Percentiles rank a stretch among this genome's conserved stretches.
Evolutionary conservation across 2,329 filamentous ascomycete genomes (phyloP).

Genomic region (Talaromyces sp.): DNA sequence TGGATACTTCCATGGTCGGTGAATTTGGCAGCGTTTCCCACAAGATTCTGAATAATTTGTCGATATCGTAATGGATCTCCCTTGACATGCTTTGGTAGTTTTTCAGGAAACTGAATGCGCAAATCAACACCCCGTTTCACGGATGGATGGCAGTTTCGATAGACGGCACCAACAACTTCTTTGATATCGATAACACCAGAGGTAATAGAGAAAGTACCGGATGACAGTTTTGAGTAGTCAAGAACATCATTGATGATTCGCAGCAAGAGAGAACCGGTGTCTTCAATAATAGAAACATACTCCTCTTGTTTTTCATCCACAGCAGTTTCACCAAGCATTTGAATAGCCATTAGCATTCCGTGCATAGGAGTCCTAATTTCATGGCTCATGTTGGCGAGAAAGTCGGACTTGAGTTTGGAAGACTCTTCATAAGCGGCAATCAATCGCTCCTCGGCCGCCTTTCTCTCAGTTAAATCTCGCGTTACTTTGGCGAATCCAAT

Average conservation of each 20-base stretch:
- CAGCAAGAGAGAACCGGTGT: slow-evolving; percentile 54
- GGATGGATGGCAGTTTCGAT: slow-evolving; percentile 46
- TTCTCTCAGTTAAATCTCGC: slow-evolving; percentile 53
- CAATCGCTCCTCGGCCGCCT: slow-evolving; percentile 50
- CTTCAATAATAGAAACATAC: slow-evolving; percentile 53
- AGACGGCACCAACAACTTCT: slow-evolving; percentile 43
- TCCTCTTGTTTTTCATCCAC: slow-evolving; percentile 53
- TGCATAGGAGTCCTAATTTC: slow-evolving; percentile 63
- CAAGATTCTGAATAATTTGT: slow-evolving; percentile 58
- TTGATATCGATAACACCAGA: slow-evolving; percentile 48
- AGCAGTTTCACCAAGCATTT: slow-evolving; percentile 51
- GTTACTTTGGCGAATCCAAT: slow-evolving; percentile 58
- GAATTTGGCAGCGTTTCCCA: slow-evolving; percentile 59
- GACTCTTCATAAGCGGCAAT: slow-evolving; percentile 57
- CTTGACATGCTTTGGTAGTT: slow-evolving; percentile 47
- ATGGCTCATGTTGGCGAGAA: slow-evolving; percentile 60
- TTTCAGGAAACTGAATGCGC: slow-evolving; percentile 39
- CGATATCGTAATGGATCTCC: slow-evolving; percentile 58
- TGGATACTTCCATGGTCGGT: slow-evolving; percentile 52
- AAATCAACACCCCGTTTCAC: slow-evolving; percentile 45
- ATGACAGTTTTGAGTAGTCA: slow-evolving; percentile 61
- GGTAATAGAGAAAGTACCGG: slow-evolving; percentile 55
- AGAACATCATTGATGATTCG: slow-evolving; percentile 62
- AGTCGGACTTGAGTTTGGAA: slow-evolving; percentile 59
- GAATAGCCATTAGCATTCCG: slow-evolving; percentile 56